Evolutionary conservation across 371 early-diverging fungal species (phyloP).

Genomic region (Cokeromyces recurvatus): DNA sequence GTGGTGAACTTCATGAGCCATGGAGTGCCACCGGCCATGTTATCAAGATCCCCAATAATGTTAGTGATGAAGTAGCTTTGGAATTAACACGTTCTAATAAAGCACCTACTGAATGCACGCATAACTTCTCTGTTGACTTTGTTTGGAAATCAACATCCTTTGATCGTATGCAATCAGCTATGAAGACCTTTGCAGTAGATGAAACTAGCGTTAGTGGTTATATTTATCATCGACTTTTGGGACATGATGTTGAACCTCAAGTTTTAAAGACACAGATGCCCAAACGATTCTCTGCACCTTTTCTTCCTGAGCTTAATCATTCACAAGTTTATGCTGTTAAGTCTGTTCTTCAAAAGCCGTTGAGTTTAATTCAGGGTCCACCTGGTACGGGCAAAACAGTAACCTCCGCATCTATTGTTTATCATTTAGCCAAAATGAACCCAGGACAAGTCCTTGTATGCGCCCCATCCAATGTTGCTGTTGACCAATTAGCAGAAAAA

Average conservation of each 20-base stretch:
- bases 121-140: conserved; percentile 96
- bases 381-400: conserved; percentile 99
- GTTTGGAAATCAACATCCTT: conserved; percentile 98
- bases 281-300: conserved; percentile 86
- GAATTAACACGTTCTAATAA: conserved; percentile 69
- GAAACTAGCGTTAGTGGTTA: conserved; percentile 92
- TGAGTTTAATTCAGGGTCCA: conserved; percentile 97
- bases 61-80: conserved; percentile 90
- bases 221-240: conserved; percentile 90
- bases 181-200: conserved; percentile 94
- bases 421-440: conserved; percentile 91
- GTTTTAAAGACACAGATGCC: conserved; percentile 75
- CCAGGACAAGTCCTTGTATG: conserved; percentile 94
- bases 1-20: conserved; percentile 78
- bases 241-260: conserved; percentile 87
- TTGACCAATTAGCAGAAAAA: conserved; percentile 97
- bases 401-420: conserved; percentile 95
- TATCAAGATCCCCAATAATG: conserved; percentile 91
- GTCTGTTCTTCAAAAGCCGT: conserved; percentile 81
- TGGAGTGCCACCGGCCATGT: conserved; percentile 94
- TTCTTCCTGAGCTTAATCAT: conserved; percentile 94
- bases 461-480: conserved; percentile 99
- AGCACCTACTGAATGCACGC: conserved; percentile 83
- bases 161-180: conserved; percentile 93
- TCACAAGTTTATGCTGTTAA: conserved; percentile 96